Evolutionary conservation across 2,329 filamentous ascomycete genomes (phyloP).

Genomic region (Tolypocladium nubicola): DNA sequence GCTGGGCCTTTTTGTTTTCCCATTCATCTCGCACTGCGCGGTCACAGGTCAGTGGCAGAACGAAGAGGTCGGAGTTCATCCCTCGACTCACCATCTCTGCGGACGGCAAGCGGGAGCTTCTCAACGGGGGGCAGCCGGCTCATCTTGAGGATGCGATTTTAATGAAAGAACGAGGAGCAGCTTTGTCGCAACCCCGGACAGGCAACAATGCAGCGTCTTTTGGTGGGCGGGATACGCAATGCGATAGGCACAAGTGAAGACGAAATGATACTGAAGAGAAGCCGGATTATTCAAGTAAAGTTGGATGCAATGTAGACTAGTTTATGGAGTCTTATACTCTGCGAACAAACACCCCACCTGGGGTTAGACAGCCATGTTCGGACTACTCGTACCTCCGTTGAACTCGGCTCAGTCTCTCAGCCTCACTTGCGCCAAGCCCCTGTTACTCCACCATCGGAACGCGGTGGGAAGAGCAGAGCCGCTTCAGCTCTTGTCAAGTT

Average conservation of each 20-base stretch:
- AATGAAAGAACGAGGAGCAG: neutral
- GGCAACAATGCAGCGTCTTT: neutral
- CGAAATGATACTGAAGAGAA: neutral
- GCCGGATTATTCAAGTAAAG: no score
- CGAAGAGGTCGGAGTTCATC: neutral
- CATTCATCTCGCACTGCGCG: conserved; percentile 39
- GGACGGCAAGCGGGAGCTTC: conserved; percentile 38
- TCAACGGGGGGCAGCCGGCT: conserved; percentile 31
- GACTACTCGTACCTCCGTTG: no score
- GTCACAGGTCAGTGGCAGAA: neutral
- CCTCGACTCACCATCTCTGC: conserved; percentile 35
- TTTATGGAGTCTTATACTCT: neutral
- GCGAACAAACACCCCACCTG: neutral
- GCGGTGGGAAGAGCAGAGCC: neutral
- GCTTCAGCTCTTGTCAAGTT: neutral
- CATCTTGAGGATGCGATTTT: conserved; percentile 9
- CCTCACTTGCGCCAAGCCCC: neutral
- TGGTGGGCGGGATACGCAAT: neutral
- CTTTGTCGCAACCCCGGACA: neutral
- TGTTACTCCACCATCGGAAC: neutral
- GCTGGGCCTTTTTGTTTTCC: conserved; percentile 33
- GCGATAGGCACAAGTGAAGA: neutral
- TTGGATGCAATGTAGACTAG: neutral
- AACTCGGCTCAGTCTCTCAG: neutral
- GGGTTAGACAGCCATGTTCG: no score